A percentile compares a stretch with the other conserved stretches of the same genome.
Evolutionary conservation across 805 yeast genomes (phyloP).

Genomic region (Candida nemodendra): DNA sequence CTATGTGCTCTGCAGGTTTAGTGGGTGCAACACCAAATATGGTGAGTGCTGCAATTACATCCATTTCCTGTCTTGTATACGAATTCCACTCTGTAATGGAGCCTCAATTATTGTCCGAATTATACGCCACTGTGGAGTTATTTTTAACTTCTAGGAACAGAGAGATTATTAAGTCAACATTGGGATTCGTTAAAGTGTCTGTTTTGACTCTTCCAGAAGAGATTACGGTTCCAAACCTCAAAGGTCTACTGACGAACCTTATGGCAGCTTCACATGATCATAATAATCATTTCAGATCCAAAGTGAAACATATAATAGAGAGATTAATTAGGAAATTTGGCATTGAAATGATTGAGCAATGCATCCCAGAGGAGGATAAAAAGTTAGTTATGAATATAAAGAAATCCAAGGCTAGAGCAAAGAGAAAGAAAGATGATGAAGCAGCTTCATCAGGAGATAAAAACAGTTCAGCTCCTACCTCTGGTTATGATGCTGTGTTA

Average conservation of each 20-base stretch:
- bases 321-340: conserved; percentile 89
- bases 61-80: conserved; percentile 79
- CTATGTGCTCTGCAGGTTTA: conserved; percentile 93
- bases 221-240: conserved; percentile 62
- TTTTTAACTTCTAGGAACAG: conserved; percentile 87
- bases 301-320: conserved; percentile 90
- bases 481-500: conserved; percentile 91
- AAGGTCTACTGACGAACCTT: conserved; percentile 64
- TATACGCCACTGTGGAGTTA: conserved; percentile 82
- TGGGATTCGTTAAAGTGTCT: conserved; percentile 92
- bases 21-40: conserved; percentile 93
- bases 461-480: conserved; percentile 48
- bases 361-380: conserved; percentile 87
- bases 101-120: conserved; percentile 61
- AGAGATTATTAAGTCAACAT: conserved; percentile 91
- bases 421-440: conserved; percentile 58
- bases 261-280: conserved; percentile 95
- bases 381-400: conserved; percentile 82
- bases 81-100: conserved; percentile 75
- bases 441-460: conserved; percentile 18
- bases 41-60: conserved; percentile 95
- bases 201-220: conserved; percentile 81
- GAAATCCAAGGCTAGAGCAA: conserved; percentile 80
- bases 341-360: conserved; percentile 73
- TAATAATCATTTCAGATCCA: conserved; percentile 90